These are phyloP conservation scores for Acacia acuminata DNA, from an alignment of 306 rosid species.

Conservation along the genomic window DNA sequence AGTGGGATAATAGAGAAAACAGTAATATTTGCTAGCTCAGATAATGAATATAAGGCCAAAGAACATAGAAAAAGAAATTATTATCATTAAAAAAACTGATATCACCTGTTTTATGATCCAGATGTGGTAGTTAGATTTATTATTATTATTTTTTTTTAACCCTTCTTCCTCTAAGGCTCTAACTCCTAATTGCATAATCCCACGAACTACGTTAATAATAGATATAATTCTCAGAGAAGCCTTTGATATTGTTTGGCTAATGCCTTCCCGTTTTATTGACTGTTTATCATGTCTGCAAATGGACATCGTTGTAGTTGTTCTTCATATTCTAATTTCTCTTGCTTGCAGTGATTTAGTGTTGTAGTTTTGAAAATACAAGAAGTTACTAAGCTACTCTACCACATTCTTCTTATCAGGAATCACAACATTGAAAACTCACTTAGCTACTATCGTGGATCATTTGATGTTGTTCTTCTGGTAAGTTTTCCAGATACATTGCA, in stretches of 20 bases:
- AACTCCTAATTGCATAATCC: background rate
- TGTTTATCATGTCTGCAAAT: background rate
- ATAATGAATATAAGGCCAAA: background rate
- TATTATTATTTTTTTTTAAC: background rate
- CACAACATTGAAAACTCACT: constrained; percentile 73
- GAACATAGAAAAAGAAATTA: background rate
- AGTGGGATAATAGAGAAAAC: background rate
- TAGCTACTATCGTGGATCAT: constrained; percentile 63
- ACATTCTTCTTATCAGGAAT: constrained; percentile 55
- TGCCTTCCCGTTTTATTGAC: background rate
- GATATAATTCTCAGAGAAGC: background rate
- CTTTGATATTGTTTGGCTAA: background rate
- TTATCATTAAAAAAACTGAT: background rate
- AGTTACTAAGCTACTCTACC: constrained; percentile 22
- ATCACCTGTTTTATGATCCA: background rate
- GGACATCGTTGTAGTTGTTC: background rate
- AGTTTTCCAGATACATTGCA: constrained; percentile 36
- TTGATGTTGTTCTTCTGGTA: constrained; percentile 84
- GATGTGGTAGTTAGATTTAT: constrained; percentile 1
- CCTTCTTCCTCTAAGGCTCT: background rate
- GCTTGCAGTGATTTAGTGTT: background rate
- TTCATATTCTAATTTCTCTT: background rate
- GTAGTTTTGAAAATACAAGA: background rate
- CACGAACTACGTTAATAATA: background rate
- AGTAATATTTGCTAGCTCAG: background rate